Evolutionary conservation across 2,329 filamentous ascomycete genomes (phyloP).

Genomic region (Sporothrix pseudoabietina): DNA sequence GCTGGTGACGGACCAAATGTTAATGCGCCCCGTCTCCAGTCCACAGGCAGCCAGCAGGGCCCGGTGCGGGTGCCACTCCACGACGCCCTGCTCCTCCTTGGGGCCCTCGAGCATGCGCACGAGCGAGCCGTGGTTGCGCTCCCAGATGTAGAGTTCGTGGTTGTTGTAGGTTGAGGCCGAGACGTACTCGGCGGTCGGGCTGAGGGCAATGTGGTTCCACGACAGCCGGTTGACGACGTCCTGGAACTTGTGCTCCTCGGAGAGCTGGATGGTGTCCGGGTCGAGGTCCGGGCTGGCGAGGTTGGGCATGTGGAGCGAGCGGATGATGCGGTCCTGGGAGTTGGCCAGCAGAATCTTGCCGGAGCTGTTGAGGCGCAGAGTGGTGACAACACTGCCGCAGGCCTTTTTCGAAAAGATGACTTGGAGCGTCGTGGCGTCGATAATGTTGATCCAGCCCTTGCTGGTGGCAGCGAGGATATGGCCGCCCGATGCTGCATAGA

Average conservation of each 20-base stretch:
- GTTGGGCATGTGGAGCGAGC: slow-evolving; percentile 88
- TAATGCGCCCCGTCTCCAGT: slow-evolving; percentile 88
- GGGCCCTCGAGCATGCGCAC: slow-evolving; percentile 97
- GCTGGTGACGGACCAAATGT: slow-evolving; percentile 93
- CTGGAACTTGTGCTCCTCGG: slow-evolving; percentile 96
- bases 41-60: slow-evolving; percentile 89
- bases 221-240: slow-evolving; percentile 92
- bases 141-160: slow-evolving; percentile 98
- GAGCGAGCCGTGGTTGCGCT: slow-evolving; percentile 86
- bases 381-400: slow-evolving; percentile 83
- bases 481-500: slow-evolving; percentile 82
- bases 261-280: slow-evolving; percentile 81
- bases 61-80: slow-evolving; percentile 93
- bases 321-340: slow-evolving; percentile 90
- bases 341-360: slow-evolving; percentile 90
- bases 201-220: slow-evolving; percentile 98
- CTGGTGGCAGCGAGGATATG: slow-evolving; percentile 92
- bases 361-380: slow-evolving; percentile 79
- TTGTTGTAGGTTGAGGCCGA: slow-evolving; percentile 98
- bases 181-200: slow-evolving; percentile 91
- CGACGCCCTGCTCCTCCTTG: slow-evolving; percentile 92
- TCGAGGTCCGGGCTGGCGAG: slow-evolving; percentile 69
- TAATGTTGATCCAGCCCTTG: slow-evolving; percentile 95
- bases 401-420: slow-evolving; percentile 90
- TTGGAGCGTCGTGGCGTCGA: slow-evolving; percentile 76